Evolutionary conservation across 192 early-diverging fungal species (phyloP).

Genomic region (Coemansia sp.): DNA sequence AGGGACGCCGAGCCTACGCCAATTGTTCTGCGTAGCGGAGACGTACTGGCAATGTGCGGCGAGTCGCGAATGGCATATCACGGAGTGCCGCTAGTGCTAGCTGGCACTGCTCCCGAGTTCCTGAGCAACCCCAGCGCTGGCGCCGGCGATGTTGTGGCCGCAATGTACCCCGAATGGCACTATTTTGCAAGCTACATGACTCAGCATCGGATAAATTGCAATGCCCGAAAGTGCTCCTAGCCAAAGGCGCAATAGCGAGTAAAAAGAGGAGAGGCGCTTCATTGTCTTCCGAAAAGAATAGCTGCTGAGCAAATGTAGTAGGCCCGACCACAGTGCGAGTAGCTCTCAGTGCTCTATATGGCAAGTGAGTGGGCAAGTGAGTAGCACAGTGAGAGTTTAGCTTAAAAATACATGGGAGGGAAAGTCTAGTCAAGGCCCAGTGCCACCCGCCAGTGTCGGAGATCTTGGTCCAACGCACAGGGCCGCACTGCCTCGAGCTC

Average conservation of each 20-base stretch:
- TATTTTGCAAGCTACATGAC: slow-evolving; percentile 71
- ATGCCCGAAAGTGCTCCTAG: slow-evolving; percentile 76
- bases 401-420: not conserved
- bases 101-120: slow-evolving; percentile 70
- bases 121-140: slow-evolving; percentile 41
- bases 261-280: too few species aligned
- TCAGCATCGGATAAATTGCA: slow-evolving; percentile 84
- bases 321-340: slow-evolving; percentile 1
- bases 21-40: slow-evolving; percentile 82
- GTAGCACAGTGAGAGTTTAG: not conserved
- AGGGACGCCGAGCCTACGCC: slow-evolving; percentile 71
- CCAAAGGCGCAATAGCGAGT: not conserved
- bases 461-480: slow-evolving; percentile 37
- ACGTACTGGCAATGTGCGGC: slow-evolving; percentile 88
- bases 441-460: slow-evolving; percentile 32
- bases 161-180: slow-evolving; percentile 62
- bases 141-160: slow-evolving; percentile 16
- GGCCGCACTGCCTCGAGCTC: slow-evolving; percentile 28
- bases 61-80: slow-evolving; percentile 78
- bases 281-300: not conserved
- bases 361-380: too few species aligned
- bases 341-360: not conserved
- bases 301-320: not conserved
- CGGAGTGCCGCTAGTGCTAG: slow-evolving; percentile 82
- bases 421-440: not conserved